Base-by-base conservation (phyloP, 2,329 filamentous ascomycete species). In the Aspergillus aculeatus region DNA sequence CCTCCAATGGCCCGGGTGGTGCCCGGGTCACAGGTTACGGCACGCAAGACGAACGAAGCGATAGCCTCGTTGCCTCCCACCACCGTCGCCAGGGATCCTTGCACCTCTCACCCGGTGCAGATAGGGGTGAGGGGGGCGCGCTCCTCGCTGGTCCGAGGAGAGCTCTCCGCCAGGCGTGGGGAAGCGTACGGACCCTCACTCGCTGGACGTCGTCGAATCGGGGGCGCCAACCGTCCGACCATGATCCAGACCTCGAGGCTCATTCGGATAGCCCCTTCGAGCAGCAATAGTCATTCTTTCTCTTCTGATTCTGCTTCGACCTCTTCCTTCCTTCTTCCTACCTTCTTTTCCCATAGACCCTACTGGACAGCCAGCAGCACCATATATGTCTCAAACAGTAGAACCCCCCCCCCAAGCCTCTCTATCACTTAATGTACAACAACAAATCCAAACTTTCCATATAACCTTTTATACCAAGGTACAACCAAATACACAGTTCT, bases 141-240 rank as follows among this genome's bases (percentile, higher is more conserved):
- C 54, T 67, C 63, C 66, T 74, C 62, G 67, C 65, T 32, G 69
- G 68, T 16, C 59, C 71, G 65, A 73, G 67, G 59, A 72, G 64
- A 54, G 54, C 66, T 29, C 51, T 74, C 12, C 14, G 57, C 26
- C 62, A 52, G 11, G 68, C 63, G 4, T 74, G 71, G 72, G 62
- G 60, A 59, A 64, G 63, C 50, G 58, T 67, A 29, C 65, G 61
- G 21, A 70, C 66, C 55, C 54, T 74, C 11, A 58, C 64, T 23
- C 66, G 64, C 53, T 67, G 69, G 63, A 69, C 64, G n/a, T 60
- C 65, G 16, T 59, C 62, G 5, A 47, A 16, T 10, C 59, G 53
- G 29, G 32, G 26, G 26, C 26, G 47, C 31, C 23, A 50, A 19
- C 47, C 31, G 29, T 35, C 35, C 21, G 31, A 57, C n/a, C 23